Conservation (phyloP, 1,139 yeast genomes). For the Lodderomyces parapsilosis region DNA sequence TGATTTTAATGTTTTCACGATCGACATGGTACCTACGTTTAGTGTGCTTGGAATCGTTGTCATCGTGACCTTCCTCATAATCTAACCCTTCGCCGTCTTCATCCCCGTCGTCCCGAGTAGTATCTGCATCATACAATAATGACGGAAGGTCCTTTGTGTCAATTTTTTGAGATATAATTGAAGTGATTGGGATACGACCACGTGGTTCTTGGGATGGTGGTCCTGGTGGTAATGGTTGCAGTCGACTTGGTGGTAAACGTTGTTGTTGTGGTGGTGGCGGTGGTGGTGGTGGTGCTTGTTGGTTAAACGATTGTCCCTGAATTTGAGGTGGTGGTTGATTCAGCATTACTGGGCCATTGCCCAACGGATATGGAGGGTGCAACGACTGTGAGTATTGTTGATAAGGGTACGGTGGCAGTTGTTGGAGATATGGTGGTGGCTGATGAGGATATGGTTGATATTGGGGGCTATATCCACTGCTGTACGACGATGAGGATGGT, state of each 20-base stretch:
- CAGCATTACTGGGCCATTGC: not conserved
- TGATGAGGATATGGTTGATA: slow-evolving; percentile 4
- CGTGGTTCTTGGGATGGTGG: not conserved
- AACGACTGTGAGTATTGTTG: not conserved
- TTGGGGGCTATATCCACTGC: slow-evolving; percentile 1
- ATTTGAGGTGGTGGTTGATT: not conserved
- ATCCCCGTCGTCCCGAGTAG: not conserved
- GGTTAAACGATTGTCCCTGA: too few relatives aligned
- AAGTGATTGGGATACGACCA: slow-evolving; percentile 16
- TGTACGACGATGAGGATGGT: not conserved
- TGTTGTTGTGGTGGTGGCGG: not conserved
- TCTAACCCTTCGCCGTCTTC: not conserved
- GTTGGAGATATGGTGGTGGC: slow-evolving; percentile 4
- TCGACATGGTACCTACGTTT: slow-evolving; percentile 17
- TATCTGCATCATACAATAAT: slow-evolving; percentile 6
- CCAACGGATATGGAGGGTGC: not conserved
- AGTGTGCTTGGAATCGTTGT: slow-evolving; percentile 9
- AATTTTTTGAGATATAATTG: slow-evolving; percentile 19
- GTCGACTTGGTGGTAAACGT: not conserved
- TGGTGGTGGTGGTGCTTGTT: not conserved
- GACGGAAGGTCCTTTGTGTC: slow-evolving; percentile 14
- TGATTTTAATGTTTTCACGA: slow-evolving; percentile 18
- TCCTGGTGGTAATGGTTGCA: not conserved
- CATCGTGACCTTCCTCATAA: not conserved
- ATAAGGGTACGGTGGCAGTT: slow-evolving; percentile 1